Percentiles rank a stretch among this genome's conserved stretches.
These are phyloP conservation scores for Dendrostoma leiphaemia DNA, from an alignment of 2,329 filamentous ascomycete genomes.

Conservation along the genomic window DNA sequence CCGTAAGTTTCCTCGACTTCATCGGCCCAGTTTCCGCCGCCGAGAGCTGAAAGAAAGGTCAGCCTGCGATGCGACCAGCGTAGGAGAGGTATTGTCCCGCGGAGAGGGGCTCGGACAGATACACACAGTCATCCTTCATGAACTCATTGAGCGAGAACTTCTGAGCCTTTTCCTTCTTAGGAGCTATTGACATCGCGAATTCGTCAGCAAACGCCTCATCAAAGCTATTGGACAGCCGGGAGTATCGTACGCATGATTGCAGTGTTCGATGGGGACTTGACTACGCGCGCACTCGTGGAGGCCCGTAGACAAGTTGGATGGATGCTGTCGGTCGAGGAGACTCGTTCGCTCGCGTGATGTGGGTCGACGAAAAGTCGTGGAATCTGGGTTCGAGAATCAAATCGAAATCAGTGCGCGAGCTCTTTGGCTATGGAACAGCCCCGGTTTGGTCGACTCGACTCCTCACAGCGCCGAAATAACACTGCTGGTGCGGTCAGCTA, in stretches of 20 bases:
- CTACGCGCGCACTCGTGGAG: conserved; percentile 42
- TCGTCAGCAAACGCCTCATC: conserved; percentile 40
- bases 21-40: conserved; percentile 88
- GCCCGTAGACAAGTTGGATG: conserved; percentile 17
- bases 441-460: background rate
- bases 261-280: conserved; percentile 35
- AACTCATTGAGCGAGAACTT: conserved; percentile 98
- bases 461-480: background rate
- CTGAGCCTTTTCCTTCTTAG: conserved; percentile 88
- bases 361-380: background rate
- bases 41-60: conserved; percentile 40
- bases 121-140: conserved; percentile 85
- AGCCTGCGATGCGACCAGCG: conserved; percentile 27
- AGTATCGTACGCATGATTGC: conserved; percentile 57
- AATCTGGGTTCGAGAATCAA: background rate
- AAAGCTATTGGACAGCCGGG: conserved; percentile 17
- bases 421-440: background rate
- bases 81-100: conserved; percentile 11
- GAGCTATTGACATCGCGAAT: conserved; percentile 56
- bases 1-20: conserved; percentile 91
- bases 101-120: conserved; percentile 20
- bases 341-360: background rate
- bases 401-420: background rate
- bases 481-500: conserved; percentile 2
- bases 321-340: background rate